These are phyloP conservation scores for Polygonum aviculare DNA, from an alignment of 148 eudicot species.

Conservation along the genomic window DNA sequence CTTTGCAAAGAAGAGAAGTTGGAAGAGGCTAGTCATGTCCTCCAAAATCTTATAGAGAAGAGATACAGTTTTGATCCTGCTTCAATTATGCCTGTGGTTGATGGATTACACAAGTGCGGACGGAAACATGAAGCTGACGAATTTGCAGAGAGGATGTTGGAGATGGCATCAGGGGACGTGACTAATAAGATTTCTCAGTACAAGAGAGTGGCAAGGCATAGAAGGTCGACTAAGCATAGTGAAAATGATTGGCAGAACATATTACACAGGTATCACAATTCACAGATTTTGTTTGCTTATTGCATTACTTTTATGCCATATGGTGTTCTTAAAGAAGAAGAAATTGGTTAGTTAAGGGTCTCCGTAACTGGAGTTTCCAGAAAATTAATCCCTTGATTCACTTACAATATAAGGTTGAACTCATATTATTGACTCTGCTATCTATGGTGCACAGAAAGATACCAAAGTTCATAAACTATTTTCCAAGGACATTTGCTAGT, in stretches of 20 bases:
- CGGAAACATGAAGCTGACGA: constrained; percentile 69
- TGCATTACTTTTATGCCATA: not conserved
- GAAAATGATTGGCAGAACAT: constrained; percentile 57
- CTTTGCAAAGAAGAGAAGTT: constrained; percentile 55
- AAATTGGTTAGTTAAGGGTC: not conserved
- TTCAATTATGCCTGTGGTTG: constrained; percentile 77
- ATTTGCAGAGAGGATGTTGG: constrained; percentile 71
- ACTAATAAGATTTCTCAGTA: constrained; percentile 26
- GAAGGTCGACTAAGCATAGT: constrained; percentile 25
- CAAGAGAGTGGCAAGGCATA: constrained; percentile 19
- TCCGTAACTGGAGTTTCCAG: not conserved
- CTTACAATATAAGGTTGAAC: not conserved
- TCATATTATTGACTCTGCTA: not conserved
- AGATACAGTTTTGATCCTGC: constrained; percentile 81
- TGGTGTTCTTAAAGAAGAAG: not conserved
- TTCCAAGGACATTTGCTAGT: not conserved
- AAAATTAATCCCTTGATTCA: not conserved
- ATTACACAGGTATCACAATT: constrained; percentile 64
- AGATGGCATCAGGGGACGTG: constrained; percentile 39
- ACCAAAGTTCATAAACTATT: not conserved
- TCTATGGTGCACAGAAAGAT: not conserved
- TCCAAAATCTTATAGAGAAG: constrained; percentile 44
- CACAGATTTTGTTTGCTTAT: not conserved
- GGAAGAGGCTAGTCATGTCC: constrained; percentile 50
- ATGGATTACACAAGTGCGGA: constrained; percentile 49